These are phyloP conservation scores for Suhomyces atakaporum DNA, from an alignment of 1,139 yeast species.

Conservation along the genomic window DNA sequence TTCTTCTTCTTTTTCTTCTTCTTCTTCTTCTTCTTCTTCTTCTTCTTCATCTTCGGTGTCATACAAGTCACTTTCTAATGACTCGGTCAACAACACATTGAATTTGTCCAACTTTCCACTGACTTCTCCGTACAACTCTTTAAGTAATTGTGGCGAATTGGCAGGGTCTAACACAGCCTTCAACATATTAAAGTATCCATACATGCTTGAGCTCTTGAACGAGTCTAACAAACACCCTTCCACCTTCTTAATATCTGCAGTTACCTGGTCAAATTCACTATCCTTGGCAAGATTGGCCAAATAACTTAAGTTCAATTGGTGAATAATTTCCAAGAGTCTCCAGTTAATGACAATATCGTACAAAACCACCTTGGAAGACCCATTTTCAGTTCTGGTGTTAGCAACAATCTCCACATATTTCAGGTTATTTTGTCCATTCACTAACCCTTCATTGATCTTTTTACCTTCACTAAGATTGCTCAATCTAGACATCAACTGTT, in stretches of 20 bases:
- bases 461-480: constrained; percentile 26
- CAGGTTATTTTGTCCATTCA: constrained; percentile 31
- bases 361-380: constrained; percentile 10
- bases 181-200: constrained; percentile 30
- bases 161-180: constrained; percentile 33
- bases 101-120: constrained; percentile 23
- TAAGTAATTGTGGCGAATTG: constrained; percentile 25
- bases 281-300: constrained; percentile 25
- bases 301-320: constrained; percentile 34
- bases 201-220: constrained; percentile 15
- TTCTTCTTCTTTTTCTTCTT: constrained; percentile 23
- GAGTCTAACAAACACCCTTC: constrained; percentile 19
- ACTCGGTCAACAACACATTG: constrained; percentile 25
- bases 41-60: constrained; percentile 18
- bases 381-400: constrained; percentile 3
- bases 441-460: constrained; percentile 28
- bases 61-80: constrained; percentile 31
- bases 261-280: constrained; percentile 20
- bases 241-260: constrained; percentile 27
- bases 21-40: constrained; percentile 33
- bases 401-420: constrained; percentile 32
- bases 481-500: constrained; percentile 30
- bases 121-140: constrained; percentile 18
- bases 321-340: constrained; percentile 41
- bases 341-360: constrained; percentile 35